A percentile compares a stretch with the other conserved stretches of the same genome.
Conservation (phyloP, 2,329 filamentous ascomycete genomes). For the Sporothrix curviconia region DNA sequence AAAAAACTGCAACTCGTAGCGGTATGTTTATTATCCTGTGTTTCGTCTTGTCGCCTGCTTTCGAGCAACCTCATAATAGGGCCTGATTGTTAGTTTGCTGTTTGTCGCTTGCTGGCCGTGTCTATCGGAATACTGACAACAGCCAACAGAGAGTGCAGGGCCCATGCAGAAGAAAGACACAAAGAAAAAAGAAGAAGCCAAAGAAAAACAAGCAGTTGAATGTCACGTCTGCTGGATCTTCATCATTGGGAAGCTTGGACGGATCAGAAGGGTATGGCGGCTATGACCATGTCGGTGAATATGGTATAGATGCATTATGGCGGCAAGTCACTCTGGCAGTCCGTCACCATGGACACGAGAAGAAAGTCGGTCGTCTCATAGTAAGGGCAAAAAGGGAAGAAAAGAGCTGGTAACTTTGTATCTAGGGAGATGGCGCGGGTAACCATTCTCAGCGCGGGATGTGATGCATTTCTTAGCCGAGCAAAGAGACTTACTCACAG, state of each 20-base stretch:
- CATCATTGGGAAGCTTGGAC: not conserved
- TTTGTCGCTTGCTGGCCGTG: too few relatives aligned
- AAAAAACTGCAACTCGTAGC: conserved; percentile 39
- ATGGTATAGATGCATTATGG: too few relatives aligned
- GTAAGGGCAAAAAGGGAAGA: not conserved
- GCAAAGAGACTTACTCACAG: too few relatives aligned
- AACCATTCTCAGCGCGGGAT: too few relatives aligned
- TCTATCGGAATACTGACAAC: not conserved
- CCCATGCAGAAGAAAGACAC: conserved; percentile 16
- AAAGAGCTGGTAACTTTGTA: not conserved
- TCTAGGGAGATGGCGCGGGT: not conserved
- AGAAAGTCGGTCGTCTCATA: conserved; percentile 5
- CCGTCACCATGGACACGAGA: not conserved
- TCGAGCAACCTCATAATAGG: not conserved
- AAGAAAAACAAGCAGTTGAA: conserved; percentile 2
- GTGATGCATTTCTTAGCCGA: too few relatives aligned
- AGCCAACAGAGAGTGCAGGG: conserved; percentile 13
- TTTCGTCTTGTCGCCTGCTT: not conserved
- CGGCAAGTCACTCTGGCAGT: not conserved
- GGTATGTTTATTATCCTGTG: conserved; percentile 28
- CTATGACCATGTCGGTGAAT: not conserved
- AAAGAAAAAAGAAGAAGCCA: conserved; percentile 15
- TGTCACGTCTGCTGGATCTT: not conserved
- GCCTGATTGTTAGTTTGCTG: not conserved
- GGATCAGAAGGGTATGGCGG: not conserved